These are phyloP conservation scores for Biscutella laevigata DNA, from an alignment of 441 rosid genomes.

Conservation along the genomic window DNA sequence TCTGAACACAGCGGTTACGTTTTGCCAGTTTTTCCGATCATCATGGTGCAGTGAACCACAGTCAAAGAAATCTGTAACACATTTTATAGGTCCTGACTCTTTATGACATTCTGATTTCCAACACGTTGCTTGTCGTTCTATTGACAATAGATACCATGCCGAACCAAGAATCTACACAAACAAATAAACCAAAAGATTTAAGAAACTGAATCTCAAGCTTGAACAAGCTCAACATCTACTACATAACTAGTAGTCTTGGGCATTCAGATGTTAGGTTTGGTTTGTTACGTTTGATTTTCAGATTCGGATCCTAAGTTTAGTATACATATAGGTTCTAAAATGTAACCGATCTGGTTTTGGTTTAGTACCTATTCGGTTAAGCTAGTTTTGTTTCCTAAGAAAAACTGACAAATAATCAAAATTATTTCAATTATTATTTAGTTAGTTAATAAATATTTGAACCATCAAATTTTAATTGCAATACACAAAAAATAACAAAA, in stretches of 20 bases:
- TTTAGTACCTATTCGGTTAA: too few species aligned
- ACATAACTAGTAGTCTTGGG: background rate
- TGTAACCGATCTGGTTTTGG: too few species aligned
- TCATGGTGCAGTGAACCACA: conserved; percentile 32
- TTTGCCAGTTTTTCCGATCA: conserved; percentile 43
- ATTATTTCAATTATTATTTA: too few species aligned
- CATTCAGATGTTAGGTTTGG: too few species aligned
- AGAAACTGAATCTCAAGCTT: background rate
- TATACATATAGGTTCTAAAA: too few species aligned
- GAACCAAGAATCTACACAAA: conserved; percentile 67
- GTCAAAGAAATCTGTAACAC: conserved; percentile 46
- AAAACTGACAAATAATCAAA: too few species aligned
- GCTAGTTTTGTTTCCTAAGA: too few species aligned
- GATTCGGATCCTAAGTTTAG: too few species aligned
- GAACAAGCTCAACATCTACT: background rate
- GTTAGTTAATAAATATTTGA: too few species aligned
- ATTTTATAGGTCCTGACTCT: conserved; percentile 35
- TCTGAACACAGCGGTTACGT: conserved; percentile 41
- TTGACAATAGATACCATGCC: conserved; percentile 71
- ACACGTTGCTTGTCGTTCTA: conserved; percentile 67
- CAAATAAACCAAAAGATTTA: background rate
- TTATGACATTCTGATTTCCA: conserved; percentile 61
- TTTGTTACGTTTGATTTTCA: too few species aligned
- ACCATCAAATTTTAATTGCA: too few species aligned
- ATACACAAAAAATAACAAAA: too few species aligned